Evolutionary conservation across 208 protist species (phyloP).

Genomic region (Acanthamoeba lenticulata): DNA sequence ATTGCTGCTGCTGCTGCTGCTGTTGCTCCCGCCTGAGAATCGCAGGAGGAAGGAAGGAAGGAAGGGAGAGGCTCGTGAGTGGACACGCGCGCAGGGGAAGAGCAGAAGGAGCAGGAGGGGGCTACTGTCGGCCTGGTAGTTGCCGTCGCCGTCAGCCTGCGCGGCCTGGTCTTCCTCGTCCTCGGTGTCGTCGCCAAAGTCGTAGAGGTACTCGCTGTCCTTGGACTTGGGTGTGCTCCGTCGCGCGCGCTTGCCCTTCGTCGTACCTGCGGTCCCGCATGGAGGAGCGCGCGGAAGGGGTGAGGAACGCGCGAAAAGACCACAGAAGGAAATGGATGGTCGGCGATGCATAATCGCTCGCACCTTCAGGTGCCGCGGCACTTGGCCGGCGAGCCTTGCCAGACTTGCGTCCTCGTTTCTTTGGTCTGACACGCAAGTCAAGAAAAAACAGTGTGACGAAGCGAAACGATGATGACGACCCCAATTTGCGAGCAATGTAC

Average conservation of each 20-base stretch:
- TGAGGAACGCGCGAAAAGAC: neutral
- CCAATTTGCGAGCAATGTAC: no score
- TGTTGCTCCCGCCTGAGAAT: no score
- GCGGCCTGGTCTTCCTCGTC: neutral
- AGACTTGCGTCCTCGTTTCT: constrained; percentile 1
- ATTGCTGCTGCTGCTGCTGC: no score
- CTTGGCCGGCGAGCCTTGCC: neutral
- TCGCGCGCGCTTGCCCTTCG: neutral
- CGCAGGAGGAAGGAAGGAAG: neutral
- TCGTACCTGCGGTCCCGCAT: neutral
- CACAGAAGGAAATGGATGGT: neutral
- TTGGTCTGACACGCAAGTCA: neutral
- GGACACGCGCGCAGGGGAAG: neutral
- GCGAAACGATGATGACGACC: no score
- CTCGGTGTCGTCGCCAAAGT: constrained; percentile 26
- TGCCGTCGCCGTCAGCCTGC: neutral
- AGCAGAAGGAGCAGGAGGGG: neutral
- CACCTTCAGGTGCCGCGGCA: neutral
- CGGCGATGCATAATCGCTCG: neutral
- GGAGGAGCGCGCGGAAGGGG: neutral
- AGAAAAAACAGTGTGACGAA: neutral
- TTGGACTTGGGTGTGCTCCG: neutral
- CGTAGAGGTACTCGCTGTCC: constrained; percentile 38
- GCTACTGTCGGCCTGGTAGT: constrained; percentile 22
- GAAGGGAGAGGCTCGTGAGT: neutral